Evolutionary conservation across 2,329 filamentous ascomycete species (phyloP), one percentile per base, ranked within the genome.

Genomic region (Xylaria sp.): DNA sequence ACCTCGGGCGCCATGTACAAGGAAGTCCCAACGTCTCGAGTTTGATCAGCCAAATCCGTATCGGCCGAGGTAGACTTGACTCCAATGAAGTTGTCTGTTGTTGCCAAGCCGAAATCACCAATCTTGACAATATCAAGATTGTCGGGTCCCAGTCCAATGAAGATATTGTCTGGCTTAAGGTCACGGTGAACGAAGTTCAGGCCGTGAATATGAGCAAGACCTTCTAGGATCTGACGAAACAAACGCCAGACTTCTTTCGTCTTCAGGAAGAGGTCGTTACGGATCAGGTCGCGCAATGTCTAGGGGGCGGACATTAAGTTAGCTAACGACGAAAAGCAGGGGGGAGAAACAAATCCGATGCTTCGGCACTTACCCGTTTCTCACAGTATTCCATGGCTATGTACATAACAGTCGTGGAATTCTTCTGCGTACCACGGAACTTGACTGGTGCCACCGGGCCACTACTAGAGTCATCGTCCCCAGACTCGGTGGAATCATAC

Each of bases 331-430:
- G 10, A 44, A 44, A 3, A 54, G 4, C 35, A 55, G 3, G 23
- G 52, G 19, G 51, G 4, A 30, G 23, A 51, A 58, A 16, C 13
- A 23, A 3, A 16, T 18, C 13, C 10, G 16, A 51, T 7, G 10
- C 19, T 7, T 30, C 23, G 47, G 56, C 19, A 75, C 82, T 73
- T 76, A 88, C 86, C 66, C 90, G 85, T 71, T 93, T 94, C 72
- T 97, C 93, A 70, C 94, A 99, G 67, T 97, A 96, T 72, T 99
- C 94, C 94, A 99, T 99, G 62, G 96, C 94, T 58, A 99, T 97
- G 72, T 97, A 99, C 48, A 99, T 80, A 5, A 92, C 87, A 0
- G 89, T 92, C 55, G 83, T 84, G 61, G 83, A 82, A 3, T 83
- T 76, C 49, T 82, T 79, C 58, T 82, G 78, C 48, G 75, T 75